phyloP scores from a whole-genome alignment of 192 early-diverging fungal genomes.

The Polychytrium aggregatum region DNA sequence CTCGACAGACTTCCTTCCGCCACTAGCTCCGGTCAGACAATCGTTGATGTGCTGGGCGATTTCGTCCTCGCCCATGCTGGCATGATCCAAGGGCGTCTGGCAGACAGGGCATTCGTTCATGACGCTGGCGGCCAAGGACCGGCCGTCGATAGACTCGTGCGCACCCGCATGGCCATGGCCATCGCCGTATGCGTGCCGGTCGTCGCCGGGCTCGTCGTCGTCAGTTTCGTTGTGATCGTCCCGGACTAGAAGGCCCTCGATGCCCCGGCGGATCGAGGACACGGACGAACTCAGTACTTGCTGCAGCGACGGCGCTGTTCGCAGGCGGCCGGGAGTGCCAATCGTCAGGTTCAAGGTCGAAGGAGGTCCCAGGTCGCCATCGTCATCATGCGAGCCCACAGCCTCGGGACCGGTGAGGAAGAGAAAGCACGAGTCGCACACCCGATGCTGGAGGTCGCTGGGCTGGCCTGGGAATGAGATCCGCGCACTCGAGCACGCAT shows the following conservation, averaged over 20 bases:
- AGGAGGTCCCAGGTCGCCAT: no score
- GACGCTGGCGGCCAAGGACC: conserved; percentile 27
- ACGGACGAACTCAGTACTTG: no score
- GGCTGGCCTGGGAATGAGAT: conserved; percentile 34
- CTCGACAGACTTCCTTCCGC: conserved; percentile 16
- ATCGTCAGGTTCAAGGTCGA: no score
- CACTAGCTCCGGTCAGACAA: conserved; percentile 36
- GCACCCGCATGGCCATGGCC: conserved; percentile 3
- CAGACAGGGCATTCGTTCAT: conserved; percentile 73
- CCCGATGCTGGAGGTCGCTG: conserved; percentile 35
- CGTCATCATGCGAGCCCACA: no score
- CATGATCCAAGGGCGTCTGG: conserved; percentile 28
- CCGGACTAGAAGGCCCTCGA: not conserved
- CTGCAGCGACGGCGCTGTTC: no score
- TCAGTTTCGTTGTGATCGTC: not conserved
- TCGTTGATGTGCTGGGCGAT: conserved; percentile 49
- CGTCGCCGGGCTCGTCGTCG: not conserved
- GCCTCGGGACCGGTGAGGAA: conserved; percentile 13
- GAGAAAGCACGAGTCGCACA: conserved; percentile 42
- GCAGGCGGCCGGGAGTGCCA: no score
- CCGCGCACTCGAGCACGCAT: conserved; percentile 55
- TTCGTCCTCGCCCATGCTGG: conserved; percentile 25
- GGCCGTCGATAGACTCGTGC: not conserved
- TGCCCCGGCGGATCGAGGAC: no score
- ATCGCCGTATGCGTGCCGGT: not conserved